Evolutionary conservation across 306 rosid species (phyloP).

Genomic region (Acacia acuminata): DNA sequence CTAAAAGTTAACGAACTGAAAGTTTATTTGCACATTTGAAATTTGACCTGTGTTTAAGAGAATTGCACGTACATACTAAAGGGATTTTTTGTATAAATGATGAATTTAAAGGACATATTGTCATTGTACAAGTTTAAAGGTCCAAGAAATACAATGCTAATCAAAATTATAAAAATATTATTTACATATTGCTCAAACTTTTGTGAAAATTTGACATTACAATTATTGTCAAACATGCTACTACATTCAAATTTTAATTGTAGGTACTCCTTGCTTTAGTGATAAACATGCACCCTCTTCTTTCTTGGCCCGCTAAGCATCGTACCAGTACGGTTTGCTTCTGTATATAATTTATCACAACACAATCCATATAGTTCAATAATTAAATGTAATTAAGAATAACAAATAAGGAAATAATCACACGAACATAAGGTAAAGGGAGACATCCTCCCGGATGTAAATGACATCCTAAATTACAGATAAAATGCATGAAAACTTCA

Average conservation of each 20-base stretch:
- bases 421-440: too few relatives aligned
- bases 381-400: background rate
- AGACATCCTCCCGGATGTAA: too few relatives aligned
- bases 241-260: background rate
- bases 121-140: background rate
- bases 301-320: background rate
- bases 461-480: background rate
- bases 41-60: background rate
- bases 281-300: background rate
- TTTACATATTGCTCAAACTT: background rate
- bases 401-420: background rate
- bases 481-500: background rate
- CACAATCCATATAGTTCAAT: background rate
- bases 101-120: background rate
- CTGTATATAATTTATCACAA: background rate
- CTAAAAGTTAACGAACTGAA: background rate
- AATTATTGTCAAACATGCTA: background rate
- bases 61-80: too few relatives aligned
- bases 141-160: background rate
- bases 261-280: background rate
- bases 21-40: background rate
- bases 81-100: too few relatives aligned
- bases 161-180: too few relatives aligned
- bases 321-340: background rate
- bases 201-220: background rate